Conservation (phyloP, 495 filamentous ascomycete genomes). For the Podospora anserina region DNA sequence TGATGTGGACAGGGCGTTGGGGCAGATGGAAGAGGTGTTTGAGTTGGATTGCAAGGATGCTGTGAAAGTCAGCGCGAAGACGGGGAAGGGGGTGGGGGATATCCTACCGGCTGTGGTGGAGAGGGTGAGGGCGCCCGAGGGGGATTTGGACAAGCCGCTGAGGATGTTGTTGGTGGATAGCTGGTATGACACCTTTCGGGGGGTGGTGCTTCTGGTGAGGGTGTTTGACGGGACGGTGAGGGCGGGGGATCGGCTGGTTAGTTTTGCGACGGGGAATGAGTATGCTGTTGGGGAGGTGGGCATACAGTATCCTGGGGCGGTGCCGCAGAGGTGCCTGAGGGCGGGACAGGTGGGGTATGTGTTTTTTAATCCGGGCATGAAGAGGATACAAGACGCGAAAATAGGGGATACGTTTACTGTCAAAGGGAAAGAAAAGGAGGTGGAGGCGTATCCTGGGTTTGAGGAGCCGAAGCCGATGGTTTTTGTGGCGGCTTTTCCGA, state of each 20-base stretch:
- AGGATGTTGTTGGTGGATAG: conserved; percentile 90
- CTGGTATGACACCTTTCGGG: conserved; percentile 95
- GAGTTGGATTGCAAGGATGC: conserved; percentile 81
- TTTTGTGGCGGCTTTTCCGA: conserved; percentile 93
- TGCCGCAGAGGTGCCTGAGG: conserved; percentile 69
- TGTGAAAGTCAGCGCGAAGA: conserved; percentile 88
- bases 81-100: conserved; percentile 76
- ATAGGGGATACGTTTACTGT: conserved; percentile 92
- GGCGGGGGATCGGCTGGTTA: conserved; percentile 76
- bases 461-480: conserved; percentile 99
- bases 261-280: conserved; percentile 79
- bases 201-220: conserved; percentile 86
- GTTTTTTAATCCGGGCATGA: conserved; percentile 98
- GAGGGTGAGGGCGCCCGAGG: conserved; percentile 73
- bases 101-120: conserved; percentile 83
- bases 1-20: conserved; percentile 76
- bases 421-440: conserved; percentile 71
- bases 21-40: conserved; percentile 80
- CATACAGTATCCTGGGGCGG: conserved; percentile 91
- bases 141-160: conserved; percentile 67
- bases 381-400: conserved; percentile 88
- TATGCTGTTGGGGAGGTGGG: conserved; percentile 95
- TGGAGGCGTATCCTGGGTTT: conserved; percentile 84
- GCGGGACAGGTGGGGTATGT: conserved; percentile 96
- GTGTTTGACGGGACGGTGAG: conserved; percentile 85